Percentiles rank a stretch among this genome's conserved stretches.
Conservation (phyloP, 768 basidiomycete species). For the Agaricus blazei region DNA sequence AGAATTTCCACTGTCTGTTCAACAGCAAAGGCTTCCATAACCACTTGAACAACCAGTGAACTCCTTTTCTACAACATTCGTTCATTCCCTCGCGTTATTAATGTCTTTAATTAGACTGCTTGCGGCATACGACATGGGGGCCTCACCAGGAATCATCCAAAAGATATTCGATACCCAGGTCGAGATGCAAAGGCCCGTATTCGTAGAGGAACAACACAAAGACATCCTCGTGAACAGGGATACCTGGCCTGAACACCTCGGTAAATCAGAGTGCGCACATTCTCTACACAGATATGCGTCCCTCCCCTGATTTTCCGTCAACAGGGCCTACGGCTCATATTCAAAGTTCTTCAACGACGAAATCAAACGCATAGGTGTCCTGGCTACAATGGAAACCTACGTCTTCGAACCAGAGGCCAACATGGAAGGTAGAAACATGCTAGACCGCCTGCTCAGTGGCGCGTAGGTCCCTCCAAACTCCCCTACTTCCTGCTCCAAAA, state of each 20-base stretch:
- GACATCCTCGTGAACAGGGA: conserved; percentile 30
- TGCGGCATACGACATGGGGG: conserved; percentile 54
- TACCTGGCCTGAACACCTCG: conserved; percentile 49
- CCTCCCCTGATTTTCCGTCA: too few relatives aligned
- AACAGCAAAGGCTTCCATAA: conserved; percentile 41
- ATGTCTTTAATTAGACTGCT: conserved; percentile 33
- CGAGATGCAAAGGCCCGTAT: conserved; percentile 32
- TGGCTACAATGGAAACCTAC: conserved; percentile 40
- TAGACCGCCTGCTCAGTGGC: conserved; percentile 28
- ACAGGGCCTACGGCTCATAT: conserved; percentile 33
- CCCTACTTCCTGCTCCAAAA: too few relatives aligned
- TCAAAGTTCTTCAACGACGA: conserved; percentile 35
- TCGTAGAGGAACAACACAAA: conserved; percentile 28
- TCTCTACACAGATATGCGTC: background rate
- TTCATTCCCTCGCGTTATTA: background rate
- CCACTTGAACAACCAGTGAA: conserved; percentile 57
- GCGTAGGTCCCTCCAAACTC: conserved; percentile 20
- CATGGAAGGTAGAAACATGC: conserved; percentile 27
- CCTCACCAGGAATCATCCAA: conserved; percentile 37
- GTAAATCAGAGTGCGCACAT: conserved; percentile 36
- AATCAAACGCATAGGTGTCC: conserved; percentile 30
- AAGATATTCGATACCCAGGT: conserved; percentile 44
- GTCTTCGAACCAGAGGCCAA: conserved; percentile 36
- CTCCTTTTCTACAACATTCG: background rate
- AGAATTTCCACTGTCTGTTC: conserved; percentile 48